These are phyloP conservation scores for Peniophora sp. DNA, from an alignment of 1,284 basidiomycete genomes.

Conservation along the genomic window DNA sequence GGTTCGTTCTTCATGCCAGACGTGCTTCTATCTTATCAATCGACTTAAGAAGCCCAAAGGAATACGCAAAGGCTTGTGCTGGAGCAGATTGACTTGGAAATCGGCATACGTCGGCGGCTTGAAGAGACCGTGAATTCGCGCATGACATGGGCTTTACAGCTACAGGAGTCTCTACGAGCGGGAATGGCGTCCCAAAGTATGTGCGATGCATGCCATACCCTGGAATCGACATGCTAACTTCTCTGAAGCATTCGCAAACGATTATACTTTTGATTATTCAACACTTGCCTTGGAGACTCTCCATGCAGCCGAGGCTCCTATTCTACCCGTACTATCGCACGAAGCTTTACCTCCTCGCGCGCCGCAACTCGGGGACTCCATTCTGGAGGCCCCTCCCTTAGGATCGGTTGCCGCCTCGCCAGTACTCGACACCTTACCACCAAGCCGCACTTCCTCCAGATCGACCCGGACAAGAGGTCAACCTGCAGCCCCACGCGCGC, in stretches of 20 bases:
- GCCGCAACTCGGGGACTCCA: not conserved
- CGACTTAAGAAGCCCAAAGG: not conserved
- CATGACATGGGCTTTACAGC: conserved; percentile 54
- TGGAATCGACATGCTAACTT: not conserved
- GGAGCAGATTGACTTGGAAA: conserved; percentile 59
- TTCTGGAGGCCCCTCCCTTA: not conserved
- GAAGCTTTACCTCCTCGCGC: conserved; percentile 19
- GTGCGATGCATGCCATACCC: not conserved
- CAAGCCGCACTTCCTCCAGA: conserved; percentile 27
- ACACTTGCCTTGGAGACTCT: conserved; percentile 51
- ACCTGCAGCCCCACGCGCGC: conserved; percentile 17
- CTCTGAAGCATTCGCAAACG: not conserved
- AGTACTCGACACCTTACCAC: conserved; percentile 3
- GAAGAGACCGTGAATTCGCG: conserved; percentile 49
- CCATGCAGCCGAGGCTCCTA: conserved; percentile 43
- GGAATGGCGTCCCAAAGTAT: conserved; percentile 16
- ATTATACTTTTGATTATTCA: conserved; percentile 25
- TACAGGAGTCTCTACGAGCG: conserved; percentile 43
- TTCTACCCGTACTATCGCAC: conserved; percentile 38
- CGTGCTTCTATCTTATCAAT: not conserved
- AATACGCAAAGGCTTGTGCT: conserved; percentile 18
- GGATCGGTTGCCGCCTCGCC: not conserved
- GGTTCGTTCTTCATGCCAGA: not conserved
- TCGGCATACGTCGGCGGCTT: conserved; percentile 49
- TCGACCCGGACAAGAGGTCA: conserved; percentile 22